phyloP scores from a whole-genome alignment of 306 rosid genomes.

The Leucaena leucocephala region DNA sequence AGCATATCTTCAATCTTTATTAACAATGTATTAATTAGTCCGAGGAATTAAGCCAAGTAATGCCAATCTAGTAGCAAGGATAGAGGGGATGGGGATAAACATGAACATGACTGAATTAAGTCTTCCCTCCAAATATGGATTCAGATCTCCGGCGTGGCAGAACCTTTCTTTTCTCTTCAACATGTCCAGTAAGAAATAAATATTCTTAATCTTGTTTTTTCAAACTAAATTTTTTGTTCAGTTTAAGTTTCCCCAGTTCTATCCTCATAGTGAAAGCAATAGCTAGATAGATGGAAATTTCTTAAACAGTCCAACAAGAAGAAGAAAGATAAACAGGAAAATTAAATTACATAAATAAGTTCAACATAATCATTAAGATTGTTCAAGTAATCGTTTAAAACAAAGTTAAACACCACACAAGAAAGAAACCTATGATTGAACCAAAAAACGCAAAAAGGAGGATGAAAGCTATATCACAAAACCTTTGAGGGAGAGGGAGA shows the following conservation, averaged over 20 bases:
- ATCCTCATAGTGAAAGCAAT: not conserved
- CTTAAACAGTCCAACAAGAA: not conserved
- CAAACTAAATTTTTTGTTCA: not conserved
- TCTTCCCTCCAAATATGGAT: not conserved
- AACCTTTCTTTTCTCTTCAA: not conserved
- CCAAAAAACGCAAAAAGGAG: not conserved
- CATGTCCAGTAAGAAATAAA: not conserved
- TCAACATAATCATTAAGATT: conserved; percentile 1
- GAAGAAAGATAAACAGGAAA: not conserved
- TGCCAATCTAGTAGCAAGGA: not conserved
- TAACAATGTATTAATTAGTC: not conserved
- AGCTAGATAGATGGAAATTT: not conserved
- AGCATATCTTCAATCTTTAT: too few species aligned
- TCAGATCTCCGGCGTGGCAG: not conserved
- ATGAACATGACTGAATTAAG: not conserved
- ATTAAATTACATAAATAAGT: not conserved
- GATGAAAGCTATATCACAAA: not conserved
- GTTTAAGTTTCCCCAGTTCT: not conserved
- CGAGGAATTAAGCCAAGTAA: not conserved
- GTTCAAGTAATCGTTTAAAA: not conserved
- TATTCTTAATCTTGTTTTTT: not conserved
- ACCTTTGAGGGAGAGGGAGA: not conserved
- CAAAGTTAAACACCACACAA: not conserved
- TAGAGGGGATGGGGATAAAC: not conserved
- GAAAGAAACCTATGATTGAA: not conserved